Evolutionary conservation across 1,139 yeast species (phyloP), one percentile per base, ranked within the genome.

Genomic region (Lodderomyces metapsilosis): DNA sequence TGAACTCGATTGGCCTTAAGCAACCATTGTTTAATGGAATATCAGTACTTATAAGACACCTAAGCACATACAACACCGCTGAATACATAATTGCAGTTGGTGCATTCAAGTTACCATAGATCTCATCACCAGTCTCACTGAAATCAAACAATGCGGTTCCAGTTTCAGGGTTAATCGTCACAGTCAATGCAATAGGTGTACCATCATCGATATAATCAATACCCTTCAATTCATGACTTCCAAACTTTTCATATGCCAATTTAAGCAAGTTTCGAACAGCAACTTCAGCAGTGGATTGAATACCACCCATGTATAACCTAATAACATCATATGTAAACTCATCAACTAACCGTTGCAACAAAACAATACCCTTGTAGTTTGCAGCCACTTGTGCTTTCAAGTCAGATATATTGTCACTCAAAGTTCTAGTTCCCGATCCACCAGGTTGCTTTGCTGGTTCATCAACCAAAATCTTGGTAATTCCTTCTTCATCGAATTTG

Each of bases 11-110:
- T 1, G 95, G 95, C 42, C 74, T 69, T 49, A 88, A 71, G 57
- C 95, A 87, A 6, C 96, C 96, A 54, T 87, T 89, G 54, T 88
- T 88, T 56, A 88, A 69, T 0, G 96, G 96, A 43, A 88, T 86
- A 53, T 85, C 88, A 39, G 82, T 81, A 43, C 84, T 77, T 30
- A 88, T 85, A 52, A 88, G 70, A 30, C 88, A 81, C 49, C 96
- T 68, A 49, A 88, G 65, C 38, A 87, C 88, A 58, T 87, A 88
- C 37, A 88, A 66, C 39, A 88, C 82, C 1, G 95, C 92, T n/a
- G 92, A 84, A 52, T 80, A 77, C 6, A 92, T 78, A 47, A 87
- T 85, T 0, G 95, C 89, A 45, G 73, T 74, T 2, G 68, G 76
- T 2, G 74, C 73, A 53, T 71, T 71, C 54, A 71, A 62, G 41